Base-by-base conservation (phyloP, 257 asterid species). In the Linaria vulgaris region DNA sequence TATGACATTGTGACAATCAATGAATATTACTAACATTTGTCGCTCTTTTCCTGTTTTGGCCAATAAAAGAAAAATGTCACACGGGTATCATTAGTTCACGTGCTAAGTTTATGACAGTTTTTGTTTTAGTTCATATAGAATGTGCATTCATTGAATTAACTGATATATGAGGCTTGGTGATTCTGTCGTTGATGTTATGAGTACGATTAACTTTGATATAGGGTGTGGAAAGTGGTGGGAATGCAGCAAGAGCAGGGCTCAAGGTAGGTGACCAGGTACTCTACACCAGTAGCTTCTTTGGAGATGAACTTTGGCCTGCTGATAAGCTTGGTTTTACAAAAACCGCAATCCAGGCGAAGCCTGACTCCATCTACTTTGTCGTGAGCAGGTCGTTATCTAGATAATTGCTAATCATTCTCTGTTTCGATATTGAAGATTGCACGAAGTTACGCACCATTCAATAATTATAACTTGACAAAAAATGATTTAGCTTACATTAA, bases 221-320 rank as follows among this genome's bases (percentile, higher is more conserved):
- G 97, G 97, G 71, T 19, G 87, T 92, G 69, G 89, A 89, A 56
- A 72, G 64, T 75, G 97, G 97, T 58, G 99, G 98, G 48, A 92
- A 92, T 81, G 97, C 99, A 48, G 96, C 99, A 72, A 85, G 65
- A 76, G 97, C 97, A 73, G 99, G 99, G 49, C 95, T 92, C 1
- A 92, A 87, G 74, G 86, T 72, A 11, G 97, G 96, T 59, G 99
- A 92, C 53, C 99, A 89, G 57, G 97, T 92, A 13, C 66, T 87
- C 19, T 92, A 89, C 87, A 92, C 97, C 4, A 92, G 97, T 79
- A 89, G 99, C 80, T 89, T 92, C 85, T 92, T 92, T 34, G 99
- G 97, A 10, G 94, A 92, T 69, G 97, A 92, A 71, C 87, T 89
- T 14, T 92, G 99, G 96, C 97, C 97, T 55, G 96, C 99, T 17